Evolutionary conservation across 108 stramenopile genomes (phyloP), one percentile per base, ranked within the genome.

Genomic region (Aurantiochytrium sp.): DNA sequence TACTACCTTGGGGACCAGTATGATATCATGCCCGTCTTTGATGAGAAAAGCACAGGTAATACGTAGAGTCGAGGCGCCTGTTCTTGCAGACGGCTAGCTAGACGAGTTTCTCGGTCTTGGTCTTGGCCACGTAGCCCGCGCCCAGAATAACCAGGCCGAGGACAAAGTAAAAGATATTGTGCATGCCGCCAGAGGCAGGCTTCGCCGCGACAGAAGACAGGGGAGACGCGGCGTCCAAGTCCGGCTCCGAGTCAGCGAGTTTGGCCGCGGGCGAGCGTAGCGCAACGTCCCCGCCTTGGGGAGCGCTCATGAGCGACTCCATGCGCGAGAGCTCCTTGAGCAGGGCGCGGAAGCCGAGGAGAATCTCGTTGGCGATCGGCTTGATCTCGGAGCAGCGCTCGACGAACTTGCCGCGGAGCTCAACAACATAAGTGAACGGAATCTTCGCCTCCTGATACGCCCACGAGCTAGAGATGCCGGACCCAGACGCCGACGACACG

Each of bases 351-450:
- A 81, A 81, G 15, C 73, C 73, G 12, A 48, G 73, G 24, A 81
- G 45, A 24, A 81, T 48, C 45, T 81, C 73, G 39, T 81, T 81
- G 39, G 42, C 73, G 24, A 81, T 81, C 6, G 73, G 73, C 30
- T 81, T 81, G 45, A 81, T 81, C n/a, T 81, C 73, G 45, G 73
- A 81, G 39, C 73, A 81, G 6, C 27, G 39, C 39, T 48, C 45
- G 21, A 81, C 73, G 24, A 81, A 81, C 3, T 81, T 81, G 73
- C 42, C 39, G n/a, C 73, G 73, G 2, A 81, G 73, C 45, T 81
- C 73, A 12, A 81, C 73, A 6, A 81, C 73, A 48, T 81, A 81
- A 6, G 73, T 81, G 32, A 81, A 81, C 6, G 73, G 73, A 81
- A 81, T 81, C 32, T 42, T 37, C 27, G 73, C 73, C 45, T 81